A percentile compares a stretch with the other conserved stretches of the same genome.
Evolutionary conservation across 2,329 filamentous ascomycete genomes (phyloP).

Genomic region (Trichoderma hamatum): DNA sequence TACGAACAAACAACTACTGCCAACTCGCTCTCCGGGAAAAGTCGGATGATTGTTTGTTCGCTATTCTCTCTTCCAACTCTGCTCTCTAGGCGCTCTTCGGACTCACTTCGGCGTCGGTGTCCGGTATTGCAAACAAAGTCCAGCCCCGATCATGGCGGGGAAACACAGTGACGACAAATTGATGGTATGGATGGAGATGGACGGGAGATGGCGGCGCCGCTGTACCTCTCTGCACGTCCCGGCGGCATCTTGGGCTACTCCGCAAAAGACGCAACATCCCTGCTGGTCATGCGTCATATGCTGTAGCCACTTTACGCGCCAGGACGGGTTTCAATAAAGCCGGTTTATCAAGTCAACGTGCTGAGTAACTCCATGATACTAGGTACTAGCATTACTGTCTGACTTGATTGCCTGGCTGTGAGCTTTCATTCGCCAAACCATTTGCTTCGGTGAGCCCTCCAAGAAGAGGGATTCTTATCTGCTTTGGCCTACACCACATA

Average conservation of each 20-base stretch:
- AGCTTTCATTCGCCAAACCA: background rate
- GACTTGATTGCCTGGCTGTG: background rate
- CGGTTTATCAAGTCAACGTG: slow-evolving; percentile 9
- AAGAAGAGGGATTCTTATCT: background rate
- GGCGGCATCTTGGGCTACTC: background rate
- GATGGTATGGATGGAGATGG: background rate
- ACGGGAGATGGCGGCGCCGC: too few species aligned
- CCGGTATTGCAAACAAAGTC: background rate
- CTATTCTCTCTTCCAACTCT: background rate
- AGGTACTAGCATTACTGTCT: background rate
- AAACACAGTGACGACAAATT: background rate
- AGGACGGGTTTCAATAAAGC: slow-evolving; percentile 6
- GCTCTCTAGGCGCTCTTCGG: background rate
- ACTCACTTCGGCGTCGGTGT: background rate
- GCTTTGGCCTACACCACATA: background rate
- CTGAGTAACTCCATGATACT: background rate
- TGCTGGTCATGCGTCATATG: slow-evolving; percentile 25
- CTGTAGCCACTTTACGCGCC: slow-evolving; percentile 28
- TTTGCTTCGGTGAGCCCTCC: background rate
- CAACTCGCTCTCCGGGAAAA: background rate
- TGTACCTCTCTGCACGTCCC: background rate
- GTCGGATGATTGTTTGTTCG: background rate
- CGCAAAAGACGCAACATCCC: slow-evolving; percentile 23
- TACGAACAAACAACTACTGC: background rate
- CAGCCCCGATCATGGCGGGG: background rate